A percentile compares a stretch with the other conserved stretches of the same genome.
phyloP scores from a whole-genome alignment of 2,329 filamentous ascomycete species.

The Cercospora sojina region DNA sequence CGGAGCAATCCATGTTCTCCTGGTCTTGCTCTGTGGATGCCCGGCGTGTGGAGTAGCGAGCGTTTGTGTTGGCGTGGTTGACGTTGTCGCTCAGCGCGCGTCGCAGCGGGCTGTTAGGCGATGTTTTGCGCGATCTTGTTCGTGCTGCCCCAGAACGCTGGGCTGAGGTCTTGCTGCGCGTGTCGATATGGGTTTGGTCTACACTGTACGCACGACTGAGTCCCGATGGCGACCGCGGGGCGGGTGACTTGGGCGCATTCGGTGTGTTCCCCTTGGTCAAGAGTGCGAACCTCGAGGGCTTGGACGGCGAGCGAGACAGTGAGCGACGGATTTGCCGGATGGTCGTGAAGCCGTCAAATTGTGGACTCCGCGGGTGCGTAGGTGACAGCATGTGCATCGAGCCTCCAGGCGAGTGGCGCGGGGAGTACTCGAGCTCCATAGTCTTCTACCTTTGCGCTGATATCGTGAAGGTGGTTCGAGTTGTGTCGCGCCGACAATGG shows the following conservation, averaged over 20 bases:
- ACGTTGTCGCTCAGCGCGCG: conserved; percentile 69
- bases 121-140: conserved; percentile 63
- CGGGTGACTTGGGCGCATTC: conserved; percentile 33
- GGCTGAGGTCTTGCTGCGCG: conserved; percentile 50
- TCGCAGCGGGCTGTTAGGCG: conserved; percentile 78
- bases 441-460: conserved; percentile 5
- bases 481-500: conserved; percentile 1
- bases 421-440: conserved; percentile 54
- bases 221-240: conserved; percentile 43
- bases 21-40: conserved; percentile 50
- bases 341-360: conserved; percentile 80
- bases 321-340: conserved; percentile 83
- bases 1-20: conserved; percentile 37
- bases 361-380: conserved; percentile 48
- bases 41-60: conserved; percentile 49
- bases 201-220: conserved; percentile 49
- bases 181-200: conserved; percentile 27
- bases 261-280: conserved; percentile 50
- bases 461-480: neutral
- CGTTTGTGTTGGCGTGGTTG: conserved; percentile 68
- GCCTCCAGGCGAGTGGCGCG: conserved; percentile 59
- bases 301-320: conserved; percentile 89
- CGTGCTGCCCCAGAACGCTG: conserved; percentile 31
- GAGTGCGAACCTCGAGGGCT: conserved; percentile 66
- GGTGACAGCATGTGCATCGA: conserved; percentile 86